These are phyloP conservation scores for Cicer chorassanicum DNA, from an alignment of 306 rosid genomes.

Conservation along the genomic window DNA sequence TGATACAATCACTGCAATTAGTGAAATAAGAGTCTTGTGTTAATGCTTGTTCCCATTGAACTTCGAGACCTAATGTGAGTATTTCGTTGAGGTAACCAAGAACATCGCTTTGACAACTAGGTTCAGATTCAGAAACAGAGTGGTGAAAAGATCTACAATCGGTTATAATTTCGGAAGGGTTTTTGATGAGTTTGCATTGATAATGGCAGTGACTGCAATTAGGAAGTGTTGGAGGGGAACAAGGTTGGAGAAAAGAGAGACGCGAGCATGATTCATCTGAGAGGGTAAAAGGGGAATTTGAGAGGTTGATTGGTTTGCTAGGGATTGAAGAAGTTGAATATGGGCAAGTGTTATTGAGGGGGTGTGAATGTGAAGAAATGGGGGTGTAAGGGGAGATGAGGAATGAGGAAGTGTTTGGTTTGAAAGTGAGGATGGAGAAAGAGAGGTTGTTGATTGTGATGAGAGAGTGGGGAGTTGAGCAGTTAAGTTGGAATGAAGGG, in stretches of 20 bases:
- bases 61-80: conserved; percentile 55
- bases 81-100: conserved; percentile 59
- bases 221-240: conserved; percentile 61
- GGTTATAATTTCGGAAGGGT: conserved; percentile 55
- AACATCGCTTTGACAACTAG: conserved; percentile 67
- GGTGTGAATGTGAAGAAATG: neutral
- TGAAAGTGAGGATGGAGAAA: conserved; percentile 66
- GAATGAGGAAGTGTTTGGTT: conserved; percentile 64
- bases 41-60: conserved; percentile 71
- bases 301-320: conserved; percentile 57
- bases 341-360: conserved; percentile 43
- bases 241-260: conserved; percentile 65
- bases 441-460: conserved; percentile 69
- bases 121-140: conserved; percentile 46
- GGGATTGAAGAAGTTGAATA: conserved; percentile 53
- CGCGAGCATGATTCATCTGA: conserved; percentile 70
- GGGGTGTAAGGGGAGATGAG: conserved; percentile 56
- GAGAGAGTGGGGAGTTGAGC: conserved; percentile 59
- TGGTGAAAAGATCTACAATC: conserved; percentile 60
- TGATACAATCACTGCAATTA: conserved; percentile 58
- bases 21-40: conserved; percentile 66
- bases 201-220: conserved; percentile 75
- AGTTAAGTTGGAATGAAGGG: conserved; percentile 78
- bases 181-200: conserved; percentile 74
- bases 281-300: conserved; percentile 67